Base-by-base conservation (phyloP, 257 asterid species). In the Lavandula angustifolia region DNA sequence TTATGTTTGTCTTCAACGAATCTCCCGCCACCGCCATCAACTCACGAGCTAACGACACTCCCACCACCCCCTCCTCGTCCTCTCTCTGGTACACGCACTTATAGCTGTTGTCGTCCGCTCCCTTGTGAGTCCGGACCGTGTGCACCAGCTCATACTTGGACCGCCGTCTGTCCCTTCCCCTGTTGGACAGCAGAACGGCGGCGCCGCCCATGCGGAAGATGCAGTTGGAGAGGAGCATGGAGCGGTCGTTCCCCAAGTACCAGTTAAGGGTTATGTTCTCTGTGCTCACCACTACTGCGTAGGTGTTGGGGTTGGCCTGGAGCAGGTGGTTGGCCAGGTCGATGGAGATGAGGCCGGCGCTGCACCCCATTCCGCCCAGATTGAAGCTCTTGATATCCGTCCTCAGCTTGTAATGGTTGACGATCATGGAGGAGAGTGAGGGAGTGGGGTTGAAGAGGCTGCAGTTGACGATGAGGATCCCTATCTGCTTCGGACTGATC, bases 351-450 rank as follows among this genome's bases (percentile, higher is more conserved):
- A 83, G 78, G 17, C 89, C 89, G 0, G 89, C 89, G 47, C 89
- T 80, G 73, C 89, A 83, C 2, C 89, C 86, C 89, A 83, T 83
- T 1, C 89, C 89, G 2, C 86, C 89, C 1, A 83, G 86, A 29
- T 83, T 83, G 61, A 55, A 78, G 75, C 84, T 83, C 51, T 71
- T 73, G 69, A 83, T 69, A 49, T 83, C 86, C 0, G 86, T 70
- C 14, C 86, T 29, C 27, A 83, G 84, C 76, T 78, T 78, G 82
- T 80, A 83, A 32, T 74, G 89, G 71, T 83, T 83, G 35, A 83
- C 89, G 31, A 83, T 74, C 89, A 83, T 83, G 75, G 89, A 65
- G 3, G 86, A 80, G 31, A 83, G 81, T 1, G 89, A 83, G 0
- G 89, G 86, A 16, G 89, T 83, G 5, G 89, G 89, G 55, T 80